A percentile compares a stretch with the other conserved stretches of the same genome.
Evolutionary conservation across 2,329 filamentous ascomycete species (phyloP).

Genomic region (Hyphodiscus sp.): DNA sequence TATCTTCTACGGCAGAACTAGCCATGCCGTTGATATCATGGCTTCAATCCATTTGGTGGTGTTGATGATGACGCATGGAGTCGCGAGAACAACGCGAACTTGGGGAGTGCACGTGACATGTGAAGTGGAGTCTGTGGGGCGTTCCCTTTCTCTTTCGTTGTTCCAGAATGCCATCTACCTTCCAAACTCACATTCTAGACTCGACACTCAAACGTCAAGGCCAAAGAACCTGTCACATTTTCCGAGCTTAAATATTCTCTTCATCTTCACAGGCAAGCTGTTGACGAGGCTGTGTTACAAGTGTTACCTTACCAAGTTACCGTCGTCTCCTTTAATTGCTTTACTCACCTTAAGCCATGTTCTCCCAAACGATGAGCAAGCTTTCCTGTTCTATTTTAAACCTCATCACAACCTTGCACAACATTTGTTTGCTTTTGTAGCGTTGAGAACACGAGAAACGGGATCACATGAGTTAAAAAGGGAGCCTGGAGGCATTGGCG

Average conservation of each 20-base stretch:
- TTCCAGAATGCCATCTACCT: no score
- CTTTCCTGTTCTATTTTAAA: no score
- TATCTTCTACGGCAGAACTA: constrained; percentile 13
- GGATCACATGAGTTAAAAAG: background rate
- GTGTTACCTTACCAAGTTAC: background rate
- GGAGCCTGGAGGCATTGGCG: background rate
- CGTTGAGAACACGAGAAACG: background rate
- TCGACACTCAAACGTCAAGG: no score
- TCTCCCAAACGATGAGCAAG: no score
- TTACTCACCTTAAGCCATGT: background rate
- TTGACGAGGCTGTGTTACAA: background rate
- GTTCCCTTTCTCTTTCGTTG: background rate
- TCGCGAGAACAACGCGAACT: background rate
- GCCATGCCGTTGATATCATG: constrained; percentile 17
- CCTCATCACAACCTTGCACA: background rate
- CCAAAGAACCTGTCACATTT: no score
- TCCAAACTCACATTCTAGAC: no score
- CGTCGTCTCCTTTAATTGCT: background rate
- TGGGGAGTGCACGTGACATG: background rate
- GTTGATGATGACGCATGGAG: background rate
- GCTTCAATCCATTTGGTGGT: constrained; percentile 10
- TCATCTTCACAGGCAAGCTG: background rate
- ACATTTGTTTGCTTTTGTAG: background rate
- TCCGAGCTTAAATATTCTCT: background rate
- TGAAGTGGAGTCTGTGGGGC: no score